These are phyloP conservation scores for Synchytrium microbalum DNA, from an alignment of 371 early-diverging fungal species.

Conservation along the genomic window DNA sequence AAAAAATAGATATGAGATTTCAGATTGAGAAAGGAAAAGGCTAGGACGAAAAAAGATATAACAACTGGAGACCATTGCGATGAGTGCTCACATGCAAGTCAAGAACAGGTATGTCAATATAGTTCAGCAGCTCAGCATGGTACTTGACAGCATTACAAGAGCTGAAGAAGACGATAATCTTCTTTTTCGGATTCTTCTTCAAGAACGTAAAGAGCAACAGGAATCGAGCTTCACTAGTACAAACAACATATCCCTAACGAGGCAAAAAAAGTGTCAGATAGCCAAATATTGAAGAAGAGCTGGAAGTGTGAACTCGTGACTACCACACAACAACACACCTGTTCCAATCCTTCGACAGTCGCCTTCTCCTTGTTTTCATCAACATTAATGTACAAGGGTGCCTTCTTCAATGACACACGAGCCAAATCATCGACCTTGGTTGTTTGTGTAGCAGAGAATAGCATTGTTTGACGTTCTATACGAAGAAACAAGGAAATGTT, in stretches of 20 bases:
- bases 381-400: constrained; percentile 94
- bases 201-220: constrained; percentile 89
- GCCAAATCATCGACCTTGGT: constrained; percentile 95
- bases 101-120: constrained; percentile 93
- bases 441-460: constrained; percentile 98
- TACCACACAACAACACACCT: too few species aligned
- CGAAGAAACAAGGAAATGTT: constrained; percentile 8
- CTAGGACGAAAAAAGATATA: not conserved
- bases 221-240: constrained; percentile 83
- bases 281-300: too few species aligned
- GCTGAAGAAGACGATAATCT: constrained; percentile 95
- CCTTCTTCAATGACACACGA: constrained; percentile 84
- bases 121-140: constrained; percentile 90
- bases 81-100: constrained; percentile 78
- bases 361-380: constrained; percentile 83
- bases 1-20: not conserved
- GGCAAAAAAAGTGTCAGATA: too few species aligned
- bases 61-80: not conserved
- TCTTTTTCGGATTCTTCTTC: constrained; percentile 82
- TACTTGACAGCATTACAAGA: constrained; percentile 92
- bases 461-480: constrained; percentile 82
- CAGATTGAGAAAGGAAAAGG: not conserved
- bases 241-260: constrained; percentile 78
- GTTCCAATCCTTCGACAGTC: constrained; percentile 91
- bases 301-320: too few species aligned